These are phyloP conservation scores for Alternaria viburni DNA, from an alignment of 2,329 filamentous ascomycete genomes.

Conservation along the genomic window DNA sequence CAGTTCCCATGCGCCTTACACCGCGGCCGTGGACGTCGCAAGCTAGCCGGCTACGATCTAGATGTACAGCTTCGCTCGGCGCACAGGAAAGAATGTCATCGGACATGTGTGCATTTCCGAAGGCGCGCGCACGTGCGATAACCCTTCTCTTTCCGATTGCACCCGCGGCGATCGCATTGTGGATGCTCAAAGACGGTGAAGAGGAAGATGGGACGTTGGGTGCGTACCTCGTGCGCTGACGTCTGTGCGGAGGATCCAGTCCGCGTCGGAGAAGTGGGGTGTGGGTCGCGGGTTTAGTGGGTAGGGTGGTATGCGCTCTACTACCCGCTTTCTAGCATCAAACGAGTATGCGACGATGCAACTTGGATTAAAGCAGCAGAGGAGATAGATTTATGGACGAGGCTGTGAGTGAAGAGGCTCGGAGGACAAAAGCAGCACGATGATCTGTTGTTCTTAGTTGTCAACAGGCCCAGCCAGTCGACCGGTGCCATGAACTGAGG, in stretches of 20 bases:
- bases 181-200: conserved; percentile 7
- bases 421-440: conserved; percentile 2
- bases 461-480: conserved; percentile 19
- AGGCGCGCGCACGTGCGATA: conserved; percentile 12
- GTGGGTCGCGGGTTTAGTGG: conserved; percentile 18
- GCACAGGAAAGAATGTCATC: conserved; percentile 10
- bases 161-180: conserved; percentile 9
- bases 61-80: conserved; percentile 18
- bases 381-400: conserved; percentile 10
- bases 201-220: conserved; percentile 7
- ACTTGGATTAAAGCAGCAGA: background rate
- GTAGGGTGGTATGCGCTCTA: conserved; percentile 3
- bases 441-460: conserved; percentile 8
- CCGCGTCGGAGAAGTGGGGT: conserved; percentile 15
- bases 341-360: conserved; percentile 2
- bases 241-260: conserved; percentile 15
- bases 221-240: conserved; percentile 12
- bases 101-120: conserved; percentile 5
- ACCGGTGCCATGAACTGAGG: conserved; percentile 30
- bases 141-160: conserved; percentile 11
- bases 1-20: conserved; percentile 16
- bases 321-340: conserved; percentile 2
- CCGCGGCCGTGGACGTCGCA: conserved; percentile 35
- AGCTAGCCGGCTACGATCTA: conserved; percentile 31
- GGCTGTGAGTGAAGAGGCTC: conserved; percentile 11